Conservation (phyloP, 305 asterid species). For the Solanum hybrid region DNA sequence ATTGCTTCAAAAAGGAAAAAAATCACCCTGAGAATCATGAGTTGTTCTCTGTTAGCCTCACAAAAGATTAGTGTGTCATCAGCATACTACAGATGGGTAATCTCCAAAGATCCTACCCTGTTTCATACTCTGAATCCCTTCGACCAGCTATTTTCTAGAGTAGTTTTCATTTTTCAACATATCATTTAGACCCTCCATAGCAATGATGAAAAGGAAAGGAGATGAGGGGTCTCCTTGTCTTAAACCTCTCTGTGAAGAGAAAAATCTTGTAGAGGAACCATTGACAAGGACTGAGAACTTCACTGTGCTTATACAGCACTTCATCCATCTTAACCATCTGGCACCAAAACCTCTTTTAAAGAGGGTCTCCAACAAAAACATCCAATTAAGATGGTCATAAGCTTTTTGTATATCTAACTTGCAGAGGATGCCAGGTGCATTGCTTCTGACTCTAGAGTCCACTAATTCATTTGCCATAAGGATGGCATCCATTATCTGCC, state of each 20-base stretch:
- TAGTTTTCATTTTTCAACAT: not conserved
- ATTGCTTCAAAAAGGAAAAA: not conserved
- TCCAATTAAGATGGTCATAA: not conserved
- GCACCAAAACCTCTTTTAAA: not conserved
- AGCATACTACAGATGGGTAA: not conserved
- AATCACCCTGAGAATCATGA: not conserved
- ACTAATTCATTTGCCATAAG: not conserved
- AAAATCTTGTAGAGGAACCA: not conserved
- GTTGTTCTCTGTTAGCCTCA: not conserved
- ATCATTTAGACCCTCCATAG: not conserved
- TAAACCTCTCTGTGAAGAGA: not conserved
- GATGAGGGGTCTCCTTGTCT: not conserved
- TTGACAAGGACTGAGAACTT: not conserved
- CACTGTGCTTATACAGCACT: not conserved
- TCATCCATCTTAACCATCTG: not conserved
- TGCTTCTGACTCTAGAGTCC: not conserved
- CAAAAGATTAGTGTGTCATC: not conserved
- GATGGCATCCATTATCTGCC: not conserved
- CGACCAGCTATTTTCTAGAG: not conserved
- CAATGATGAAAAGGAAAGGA: not conserved
- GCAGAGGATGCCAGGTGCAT: not conserved
- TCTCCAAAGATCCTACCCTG: not conserved
- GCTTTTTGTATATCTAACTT: not conserved
- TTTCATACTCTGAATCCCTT: not conserved
- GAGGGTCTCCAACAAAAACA: not conserved